Percentiles rank a stretch among this genome's conserved stretches.
phyloP scores from a whole-genome alignment of 2,329 filamentous ascomycete species.

The Fusarium avenaceum region DNA sequence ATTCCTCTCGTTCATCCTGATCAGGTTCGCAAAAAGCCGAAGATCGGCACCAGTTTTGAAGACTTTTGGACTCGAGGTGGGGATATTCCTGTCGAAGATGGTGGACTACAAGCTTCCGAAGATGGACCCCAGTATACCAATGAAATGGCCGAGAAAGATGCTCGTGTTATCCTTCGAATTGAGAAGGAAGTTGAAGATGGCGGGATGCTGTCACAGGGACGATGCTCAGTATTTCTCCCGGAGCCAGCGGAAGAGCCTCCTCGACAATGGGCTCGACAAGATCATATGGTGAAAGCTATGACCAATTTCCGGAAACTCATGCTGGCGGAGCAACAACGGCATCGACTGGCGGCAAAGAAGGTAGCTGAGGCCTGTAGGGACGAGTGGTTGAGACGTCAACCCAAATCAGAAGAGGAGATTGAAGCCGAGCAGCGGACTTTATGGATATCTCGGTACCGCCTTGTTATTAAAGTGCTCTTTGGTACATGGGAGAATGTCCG shows the following conservation, averaged over 20 bases:
- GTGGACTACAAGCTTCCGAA: slow-evolving; percentile 68
- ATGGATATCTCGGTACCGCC: slow-evolving; percentile 77
- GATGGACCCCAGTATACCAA: slow-evolving; percentile 70
- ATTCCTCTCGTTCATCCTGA: slow-evolving; percentile 72
- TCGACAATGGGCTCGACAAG: slow-evolving; percentile 86
- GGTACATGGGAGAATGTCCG: slow-evolving; percentile 76
- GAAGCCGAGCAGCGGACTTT: slow-evolving; percentile 80
- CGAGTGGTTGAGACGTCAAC: slow-evolving; percentile 79
- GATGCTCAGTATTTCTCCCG: slow-evolving; percentile 79
- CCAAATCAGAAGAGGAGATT: slow-evolving; percentile 83
- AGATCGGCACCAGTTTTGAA: slow-evolving; percentile 67
- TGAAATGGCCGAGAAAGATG: slow-evolving; percentile 76
- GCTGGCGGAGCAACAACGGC: slow-evolving; percentile 81
- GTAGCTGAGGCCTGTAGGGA: slow-evolving; percentile 83
- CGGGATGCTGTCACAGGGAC: slow-evolving; percentile 77
- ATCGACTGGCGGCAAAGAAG: slow-evolving; percentile 81
- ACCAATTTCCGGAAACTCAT: slow-evolving; percentile 85
- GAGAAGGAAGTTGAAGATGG: slow-evolving; percentile 81
- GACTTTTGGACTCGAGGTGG: slow-evolving; percentile 69
- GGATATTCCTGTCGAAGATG: slow-evolving; percentile 68
- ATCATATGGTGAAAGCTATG: slow-evolving; percentile 86
- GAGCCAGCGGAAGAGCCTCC: slow-evolving; percentile 80
- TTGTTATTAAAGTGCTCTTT: slow-evolving; percentile 71
- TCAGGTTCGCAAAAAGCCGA: slow-evolving; percentile 67
- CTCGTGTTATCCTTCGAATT: slow-evolving; percentile 75